A percentile compares a stretch with the other conserved stretches of the same genome.
Evolutionary conservation across 352 stramenopile species (phyloP).

Genomic region (Vaucheria bursata): DNA sequence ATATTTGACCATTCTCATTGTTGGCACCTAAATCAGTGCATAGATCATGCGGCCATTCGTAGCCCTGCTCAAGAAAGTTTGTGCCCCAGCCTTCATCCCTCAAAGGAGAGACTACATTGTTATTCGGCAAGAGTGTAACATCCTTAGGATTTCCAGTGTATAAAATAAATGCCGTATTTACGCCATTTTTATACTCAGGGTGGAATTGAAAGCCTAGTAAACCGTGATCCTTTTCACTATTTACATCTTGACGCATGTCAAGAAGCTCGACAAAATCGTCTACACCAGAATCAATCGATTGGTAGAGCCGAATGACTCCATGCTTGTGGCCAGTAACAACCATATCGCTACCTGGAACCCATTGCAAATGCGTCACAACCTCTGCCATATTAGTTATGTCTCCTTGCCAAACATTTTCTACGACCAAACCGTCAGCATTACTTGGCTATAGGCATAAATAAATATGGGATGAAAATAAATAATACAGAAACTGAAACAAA

Average conservation of each 20-base stretch:
- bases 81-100: background rate
- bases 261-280: background rate
- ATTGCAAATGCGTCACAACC: background rate
- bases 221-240: background rate
- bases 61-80: background rate
- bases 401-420: background rate
- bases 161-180: background rate
- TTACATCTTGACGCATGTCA: conserved; percentile 3
- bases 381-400: background rate
- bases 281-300: background rate
- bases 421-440: background rate
- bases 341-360: conserved; percentile 1
- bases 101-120: background rate
- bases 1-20: conserved; percentile 6
- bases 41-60: too few relatives aligned
- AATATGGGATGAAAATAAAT: too few relatives aligned
- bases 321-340: background rate
- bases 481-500: too few relatives aligned
- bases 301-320: background rate
- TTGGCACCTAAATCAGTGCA: background rate
- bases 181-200: background rate
- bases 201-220: conserved; percentile 3
- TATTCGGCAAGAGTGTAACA: background rate
- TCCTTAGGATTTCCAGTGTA: conserved; percentile 8
- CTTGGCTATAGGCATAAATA: background rate